Evolutionary conservation across 768 basidiomycete genomes (phyloP).

Genomic region (Lentinula sp.): DNA sequence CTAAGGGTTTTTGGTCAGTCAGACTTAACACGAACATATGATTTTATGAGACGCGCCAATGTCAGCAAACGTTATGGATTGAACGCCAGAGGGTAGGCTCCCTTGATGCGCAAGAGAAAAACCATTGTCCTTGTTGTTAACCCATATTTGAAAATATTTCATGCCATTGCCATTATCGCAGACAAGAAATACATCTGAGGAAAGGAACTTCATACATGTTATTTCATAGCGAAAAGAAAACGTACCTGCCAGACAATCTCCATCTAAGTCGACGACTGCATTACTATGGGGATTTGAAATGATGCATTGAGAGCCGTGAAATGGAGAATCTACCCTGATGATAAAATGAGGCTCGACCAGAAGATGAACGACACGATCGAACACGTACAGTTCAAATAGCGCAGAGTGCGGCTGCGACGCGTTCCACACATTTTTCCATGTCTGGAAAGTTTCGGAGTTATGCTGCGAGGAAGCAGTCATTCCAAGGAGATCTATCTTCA

Average conservation of each 20-base stretch:
- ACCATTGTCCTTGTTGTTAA: conserved; percentile 74
- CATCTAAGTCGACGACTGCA: conserved; percentile 89
- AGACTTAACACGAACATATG: background rate
- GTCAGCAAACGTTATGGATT: conserved; percentile 84
- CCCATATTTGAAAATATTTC: conserved; percentile 85
- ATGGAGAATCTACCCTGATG: conserved; percentile 51
- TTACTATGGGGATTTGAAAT: conserved; percentile 91
- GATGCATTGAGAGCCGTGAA: conserved; percentile 61
- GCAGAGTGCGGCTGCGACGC: conserved; percentile 41
- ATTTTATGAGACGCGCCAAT: conserved; percentile 49
- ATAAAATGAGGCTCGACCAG: background rate
- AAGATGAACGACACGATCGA: background rate
- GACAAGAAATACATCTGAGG: conserved; percentile 79
- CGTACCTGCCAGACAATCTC: conserved; percentile 90
- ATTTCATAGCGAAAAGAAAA: conserved; percentile 3
- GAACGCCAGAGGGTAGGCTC: conserved; percentile 67
- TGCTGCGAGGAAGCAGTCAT: conserved; percentile 35
- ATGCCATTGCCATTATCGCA: conserved; percentile 62
- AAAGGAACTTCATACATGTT: background rate
- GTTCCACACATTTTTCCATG: conserved; percentile 84
- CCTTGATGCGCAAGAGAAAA: conserved; percentile 67
- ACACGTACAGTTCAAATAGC: conserved; percentile 63
- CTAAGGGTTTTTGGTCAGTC: conserved; percentile 26
- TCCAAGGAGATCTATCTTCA: conserved; percentile 86
- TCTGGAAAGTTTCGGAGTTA: conserved; percentile 37